Evolutionary conservation across 1,284 basidiomycete genomes (phyloP).

Genomic region (Irpex lacteus): DNA sequence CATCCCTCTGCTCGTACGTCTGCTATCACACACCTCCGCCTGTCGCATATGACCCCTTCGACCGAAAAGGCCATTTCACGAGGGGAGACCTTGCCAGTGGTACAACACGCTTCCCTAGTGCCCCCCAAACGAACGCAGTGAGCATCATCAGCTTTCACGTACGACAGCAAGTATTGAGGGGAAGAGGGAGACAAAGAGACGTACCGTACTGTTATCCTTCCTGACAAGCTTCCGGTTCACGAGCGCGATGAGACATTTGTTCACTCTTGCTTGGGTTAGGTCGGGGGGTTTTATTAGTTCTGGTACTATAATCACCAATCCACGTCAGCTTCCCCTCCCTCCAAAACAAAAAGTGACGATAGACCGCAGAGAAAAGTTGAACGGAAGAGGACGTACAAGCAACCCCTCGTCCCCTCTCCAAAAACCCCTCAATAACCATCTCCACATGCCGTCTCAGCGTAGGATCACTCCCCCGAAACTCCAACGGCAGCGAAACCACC

Average conservation of each 20-base stretch:
- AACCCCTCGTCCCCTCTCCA: constrained; percentile 54
- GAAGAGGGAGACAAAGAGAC: constrained; percentile 21
- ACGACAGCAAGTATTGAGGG: too few species aligned
- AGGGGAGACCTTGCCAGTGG: constrained; percentile 41
- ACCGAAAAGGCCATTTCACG: too few species aligned
- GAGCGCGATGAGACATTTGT: constrained; percentile 90
- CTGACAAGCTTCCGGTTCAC: constrained; percentile 84
- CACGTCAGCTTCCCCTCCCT: too few species aligned
- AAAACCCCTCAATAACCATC: constrained; percentile 66
- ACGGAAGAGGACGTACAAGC: constrained; percentile 43
- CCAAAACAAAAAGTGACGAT: too few species aligned
- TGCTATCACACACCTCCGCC: too few species aligned
- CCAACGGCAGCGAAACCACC: constrained; percentile 79
- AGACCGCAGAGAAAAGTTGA: too few species aligned
- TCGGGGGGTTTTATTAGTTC: constrained; percentile 82
- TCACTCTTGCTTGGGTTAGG: constrained; percentile 84
- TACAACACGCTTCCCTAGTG: constrained; percentile 46
- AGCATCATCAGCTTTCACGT: too few species aligned
- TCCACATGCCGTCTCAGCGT: constrained; percentile 76
- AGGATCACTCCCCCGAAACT: constrained; percentile 89
- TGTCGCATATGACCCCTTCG: too few species aligned
- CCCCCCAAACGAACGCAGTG: too few species aligned
- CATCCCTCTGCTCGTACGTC: too few species aligned
- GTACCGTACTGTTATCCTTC: constrained; percentile 70
- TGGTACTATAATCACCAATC: constrained; percentile 50